Evolutionary conservation across 148 eudicot species (phyloP).

Genomic region (Agrostemma githago): DNA sequence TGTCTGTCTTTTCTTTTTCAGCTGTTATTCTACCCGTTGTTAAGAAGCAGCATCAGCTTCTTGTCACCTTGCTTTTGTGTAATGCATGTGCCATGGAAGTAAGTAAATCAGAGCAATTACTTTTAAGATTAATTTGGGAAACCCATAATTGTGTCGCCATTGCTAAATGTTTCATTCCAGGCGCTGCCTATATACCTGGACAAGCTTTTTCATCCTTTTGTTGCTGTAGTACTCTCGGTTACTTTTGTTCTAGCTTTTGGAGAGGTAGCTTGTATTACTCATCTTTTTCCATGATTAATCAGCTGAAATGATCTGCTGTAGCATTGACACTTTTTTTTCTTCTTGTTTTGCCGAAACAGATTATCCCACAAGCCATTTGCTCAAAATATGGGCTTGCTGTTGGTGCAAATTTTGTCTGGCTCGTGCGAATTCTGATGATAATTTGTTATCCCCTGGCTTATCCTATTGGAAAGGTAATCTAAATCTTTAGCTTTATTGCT

Average conservation of each 20-base stretch:
- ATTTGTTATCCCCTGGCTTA: slow-evolving; percentile 84
- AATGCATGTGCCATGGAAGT: slow-evolving; percentile 99
- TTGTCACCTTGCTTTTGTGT: slow-evolving; percentile 86
- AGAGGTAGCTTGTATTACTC: slow-evolving; percentile 43
- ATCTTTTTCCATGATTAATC: not conserved
- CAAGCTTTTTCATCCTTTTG: slow-evolving; percentile 72
- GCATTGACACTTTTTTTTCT: not conserved
- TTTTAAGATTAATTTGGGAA: not conserved
- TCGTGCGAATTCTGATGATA: slow-evolving; percentile 77
- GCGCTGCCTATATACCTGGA: slow-evolving; percentile 89
- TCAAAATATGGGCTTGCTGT: slow-evolving; percentile 93
- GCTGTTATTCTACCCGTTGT: slow-evolving; percentile 91
- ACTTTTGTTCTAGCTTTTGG: slow-evolving; percentile 97
- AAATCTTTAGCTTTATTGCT: not conserved
- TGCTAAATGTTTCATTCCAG: slow-evolving; percentile 37
- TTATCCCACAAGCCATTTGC: slow-evolving; percentile 95
- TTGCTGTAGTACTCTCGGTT: slow-evolving; percentile 90
- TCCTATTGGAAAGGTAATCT: slow-evolving; percentile 79
- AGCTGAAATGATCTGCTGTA: not conserved
- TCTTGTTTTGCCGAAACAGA: slow-evolving; percentile 29
- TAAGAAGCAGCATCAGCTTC: slow-evolving; percentile 96
- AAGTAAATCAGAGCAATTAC: slow-evolving; percentile 11
- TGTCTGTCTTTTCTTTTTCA: slow-evolving; percentile 31
- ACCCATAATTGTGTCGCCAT: not conserved
- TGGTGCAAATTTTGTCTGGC: slow-evolving; percentile 85